Evolutionary conservation across 768 basidiomycete genomes (phyloP).

Genomic region (Pisolithus microcarpus): DNA sequence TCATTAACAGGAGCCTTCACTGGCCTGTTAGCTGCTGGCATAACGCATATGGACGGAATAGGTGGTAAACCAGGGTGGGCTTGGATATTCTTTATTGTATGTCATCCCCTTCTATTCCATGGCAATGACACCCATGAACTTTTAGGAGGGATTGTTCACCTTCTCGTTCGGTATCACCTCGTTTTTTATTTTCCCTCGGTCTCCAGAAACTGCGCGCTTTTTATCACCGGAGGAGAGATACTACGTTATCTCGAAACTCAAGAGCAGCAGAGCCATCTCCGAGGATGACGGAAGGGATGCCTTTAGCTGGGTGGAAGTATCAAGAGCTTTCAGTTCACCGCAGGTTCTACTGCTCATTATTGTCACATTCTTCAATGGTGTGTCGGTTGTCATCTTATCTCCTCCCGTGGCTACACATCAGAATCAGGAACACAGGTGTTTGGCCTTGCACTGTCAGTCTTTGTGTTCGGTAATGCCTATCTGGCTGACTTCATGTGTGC

Average conservation of each 20-base stretch:
- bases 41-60: conserved; percentile 26
- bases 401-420: neutral
- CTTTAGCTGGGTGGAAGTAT: conserved; percentile 55
- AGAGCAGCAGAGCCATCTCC: conserved; percentile 25
- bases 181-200: no score
- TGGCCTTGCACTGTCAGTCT: conserved; percentile 19
- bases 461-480: conserved; percentile 18
- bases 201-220: no score
- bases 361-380: conserved; percentile 48
- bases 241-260: conserved; percentile 32
- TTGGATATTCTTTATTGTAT: conserved; percentile 51
- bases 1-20: conserved; percentile 56
- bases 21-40: conserved; percentile 55
- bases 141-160: no score
- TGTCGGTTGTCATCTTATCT: conserved; percentile 9
- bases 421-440: conserved; percentile 11
- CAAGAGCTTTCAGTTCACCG: conserved; percentile 39
- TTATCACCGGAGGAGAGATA: conserved; percentile 40
- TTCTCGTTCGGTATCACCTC: no score
- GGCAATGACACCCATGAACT: neutral
- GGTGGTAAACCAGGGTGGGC: conserved; percentile 47
- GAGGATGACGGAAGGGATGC: conserved; percentile 35
- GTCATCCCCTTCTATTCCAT: neutral
- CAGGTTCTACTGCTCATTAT: conserved; percentile 49
- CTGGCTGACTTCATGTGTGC: conserved; percentile 29